Evolutionary conservation across 1,284 basidiomycete species (phyloP).

Genomic region (Ganoderma sp.): DNA sequence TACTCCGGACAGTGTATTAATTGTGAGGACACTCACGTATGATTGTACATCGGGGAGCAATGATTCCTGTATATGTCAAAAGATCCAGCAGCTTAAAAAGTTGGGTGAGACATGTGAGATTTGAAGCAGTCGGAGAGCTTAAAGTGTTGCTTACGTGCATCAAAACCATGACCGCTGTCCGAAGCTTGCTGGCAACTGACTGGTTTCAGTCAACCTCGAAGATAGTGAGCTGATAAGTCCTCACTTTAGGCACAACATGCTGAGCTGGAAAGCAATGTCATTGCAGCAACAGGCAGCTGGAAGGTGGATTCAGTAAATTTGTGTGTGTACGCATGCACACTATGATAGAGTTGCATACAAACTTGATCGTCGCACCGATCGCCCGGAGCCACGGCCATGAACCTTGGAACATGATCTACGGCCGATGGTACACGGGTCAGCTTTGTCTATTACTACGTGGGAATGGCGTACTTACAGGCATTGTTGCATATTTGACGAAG

Average conservation of each 20-base stretch:
- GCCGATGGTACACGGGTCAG: background rate
- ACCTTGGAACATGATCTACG: constrained; percentile 26
- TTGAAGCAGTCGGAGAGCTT: too few relatives aligned
- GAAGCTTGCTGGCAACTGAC: constrained; percentile 26
- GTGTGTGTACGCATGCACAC: too few relatives aligned
- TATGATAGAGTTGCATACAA: constrained; percentile 11
- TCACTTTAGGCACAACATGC: constrained; percentile 34
- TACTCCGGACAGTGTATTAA: too few relatives aligned
- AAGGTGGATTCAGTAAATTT: too few relatives aligned
- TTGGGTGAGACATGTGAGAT: background rate
- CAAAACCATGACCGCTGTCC: constrained; percentile 15
- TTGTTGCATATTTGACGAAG: constrained; percentile 25
- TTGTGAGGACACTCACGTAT: constrained; percentile 6
- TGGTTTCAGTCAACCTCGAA: background rate
- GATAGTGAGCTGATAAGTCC: background rate
- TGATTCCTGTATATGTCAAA: constrained; percentile 16
- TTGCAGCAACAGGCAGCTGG: constrained; percentile 32
- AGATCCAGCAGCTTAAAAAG: constrained; percentile 15
- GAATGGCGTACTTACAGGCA: constrained; percentile 10
- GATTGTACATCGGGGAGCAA: constrained; percentile 19
- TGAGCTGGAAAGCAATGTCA: constrained; percentile 29
- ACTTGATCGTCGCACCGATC: constrained; percentile 33
- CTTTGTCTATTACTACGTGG: too few relatives aligned
- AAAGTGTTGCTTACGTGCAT: constrained; percentile 22
- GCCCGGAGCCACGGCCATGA: constrained; percentile 22